Evolutionary conservation across 116 monocot species (phyloP).

Genomic region (Trichopus zeylanicus): DNA sequence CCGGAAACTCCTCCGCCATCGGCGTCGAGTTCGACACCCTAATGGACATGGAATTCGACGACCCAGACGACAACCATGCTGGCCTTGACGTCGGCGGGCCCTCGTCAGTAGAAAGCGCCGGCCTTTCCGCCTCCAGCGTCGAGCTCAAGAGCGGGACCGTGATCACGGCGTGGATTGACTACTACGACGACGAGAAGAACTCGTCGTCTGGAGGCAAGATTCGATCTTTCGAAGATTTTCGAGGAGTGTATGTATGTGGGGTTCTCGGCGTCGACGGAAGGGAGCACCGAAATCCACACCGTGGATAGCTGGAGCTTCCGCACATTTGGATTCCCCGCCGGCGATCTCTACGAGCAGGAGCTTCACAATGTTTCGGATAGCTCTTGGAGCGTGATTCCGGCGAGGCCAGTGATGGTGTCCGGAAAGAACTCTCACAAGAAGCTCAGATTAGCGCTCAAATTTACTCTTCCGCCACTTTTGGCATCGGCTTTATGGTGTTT

Average conservation of each 20-base stretch:
- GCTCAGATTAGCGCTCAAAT: constrained; percentile 20
- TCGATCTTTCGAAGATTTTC: constrained; percentile 35
- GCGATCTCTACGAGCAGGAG: neutral
- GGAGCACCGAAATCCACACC: constrained; percentile 48
- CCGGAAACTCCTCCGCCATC: constrained; percentile 15
- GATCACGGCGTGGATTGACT: constrained; percentile 67
- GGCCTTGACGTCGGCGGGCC: constrained; percentile 34
- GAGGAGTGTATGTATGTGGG: constrained; percentile 53
- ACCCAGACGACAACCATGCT: constrained; percentile 37
- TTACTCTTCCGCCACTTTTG: constrained; percentile 26
- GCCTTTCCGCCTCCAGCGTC: constrained; percentile 23
- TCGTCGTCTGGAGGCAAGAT: constrained; percentile 25
- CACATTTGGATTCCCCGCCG: constrained; percentile 33
- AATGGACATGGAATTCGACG: constrained; percentile 31
- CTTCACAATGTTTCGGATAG: constrained; percentile 7
- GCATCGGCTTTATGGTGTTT: constrained; percentile 16
- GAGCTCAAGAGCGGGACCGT: constrained; percentile 51
- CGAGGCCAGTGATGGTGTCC: constrained; percentile 5
- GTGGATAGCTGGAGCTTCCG: constrained; percentile 50
- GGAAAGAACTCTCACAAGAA: constrained; percentile 9
- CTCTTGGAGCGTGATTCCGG: constrained; percentile 8
- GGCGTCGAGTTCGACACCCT: constrained; percentile 64
- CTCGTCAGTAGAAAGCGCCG: constrained; percentile 18
- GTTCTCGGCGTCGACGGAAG: constrained; percentile 59
- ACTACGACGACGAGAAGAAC: constrained; percentile 12